A percentile compares a stretch with the other conserved stretches of the same genome.
Evolutionary conservation across 2,329 filamentous ascomycete species (phyloP).

Genomic region (Metarhizium humberi): DNA sequence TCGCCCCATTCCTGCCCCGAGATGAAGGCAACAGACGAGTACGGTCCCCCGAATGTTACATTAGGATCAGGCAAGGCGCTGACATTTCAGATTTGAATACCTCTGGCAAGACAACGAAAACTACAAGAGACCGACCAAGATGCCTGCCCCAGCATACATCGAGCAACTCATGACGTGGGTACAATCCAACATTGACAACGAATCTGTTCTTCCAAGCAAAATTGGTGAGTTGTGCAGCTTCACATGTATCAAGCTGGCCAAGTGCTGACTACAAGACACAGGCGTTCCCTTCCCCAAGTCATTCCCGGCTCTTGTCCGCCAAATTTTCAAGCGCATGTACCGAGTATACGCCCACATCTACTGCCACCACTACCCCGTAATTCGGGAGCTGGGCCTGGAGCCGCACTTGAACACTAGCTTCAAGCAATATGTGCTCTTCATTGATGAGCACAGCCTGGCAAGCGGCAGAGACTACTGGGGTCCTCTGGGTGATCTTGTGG

Average conservation of each 20-base stretch:
- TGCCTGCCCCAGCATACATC: conserved; percentile 94
- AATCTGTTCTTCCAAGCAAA: conserved; percentile 86
- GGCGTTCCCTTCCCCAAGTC: conserved; percentile 92
- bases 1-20: conserved; percentile 94
- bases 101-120: conserved; percentile 95
- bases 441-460: conserved; percentile 89
- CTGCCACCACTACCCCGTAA: conserved; percentile 97
- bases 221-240: conserved; percentile 49
- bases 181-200: conserved; percentile 90
- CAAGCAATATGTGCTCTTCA: conserved; percentile 98
- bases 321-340: conserved; percentile 98
- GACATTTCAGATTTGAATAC: conserved; percentile 71
- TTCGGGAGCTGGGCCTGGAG: conserved; percentile 89
- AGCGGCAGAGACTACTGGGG: conserved; percentile 97
- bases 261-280: conserved; percentile 15
- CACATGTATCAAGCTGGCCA: neutral
- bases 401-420: conserved; percentile 98
- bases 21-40: conserved; percentile 99
- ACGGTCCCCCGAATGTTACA: conserved; percentile 21
- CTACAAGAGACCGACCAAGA: conserved; percentile 94
- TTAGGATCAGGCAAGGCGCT: neutral
- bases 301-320: conserved; percentile 79
- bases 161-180: conserved; percentile 98
- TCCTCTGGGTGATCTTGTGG: conserved; percentile 86
- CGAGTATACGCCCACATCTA: conserved; percentile 98